phyloP scores from a whole-genome alignment of 2,329 filamentous ascomycete species.

The Fusarium concolor region DNA sequence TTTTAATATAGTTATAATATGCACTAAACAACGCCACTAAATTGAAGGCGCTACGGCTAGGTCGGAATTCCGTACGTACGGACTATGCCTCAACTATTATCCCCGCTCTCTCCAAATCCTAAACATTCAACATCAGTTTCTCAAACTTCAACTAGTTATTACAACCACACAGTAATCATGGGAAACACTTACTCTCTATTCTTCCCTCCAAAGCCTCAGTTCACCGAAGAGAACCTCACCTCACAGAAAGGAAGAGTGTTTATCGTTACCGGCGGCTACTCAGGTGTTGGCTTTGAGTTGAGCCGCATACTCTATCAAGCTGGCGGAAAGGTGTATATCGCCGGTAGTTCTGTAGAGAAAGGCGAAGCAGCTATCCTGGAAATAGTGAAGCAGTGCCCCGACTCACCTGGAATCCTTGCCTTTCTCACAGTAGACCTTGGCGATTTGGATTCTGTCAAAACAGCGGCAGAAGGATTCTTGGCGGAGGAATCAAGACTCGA shows the following conservation, averaged over 20 bases:
- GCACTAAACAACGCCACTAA: neutral
- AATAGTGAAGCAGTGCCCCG: neutral
- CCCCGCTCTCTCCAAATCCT: neutral
- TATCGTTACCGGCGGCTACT: constrained; percentile 35
- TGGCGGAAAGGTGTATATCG: constrained; percentile 27
- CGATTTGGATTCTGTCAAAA: constrained; percentile 22
- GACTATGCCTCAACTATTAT: neutral
- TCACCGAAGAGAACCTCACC: constrained; percentile 11
- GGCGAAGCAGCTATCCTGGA: constrained; percentile 2
- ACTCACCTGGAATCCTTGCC: neutral
- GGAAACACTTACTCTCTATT: constrained; percentile 21
- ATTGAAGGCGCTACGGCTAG: neutral
- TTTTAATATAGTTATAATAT: too few species aligned
- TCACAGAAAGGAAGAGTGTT: constrained; percentile 12
- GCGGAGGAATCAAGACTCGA: constrained; percentile 19
- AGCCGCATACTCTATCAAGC: constrained; percentile 21
- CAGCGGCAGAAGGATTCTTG: constrained; percentile 16
- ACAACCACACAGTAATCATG: neutral
- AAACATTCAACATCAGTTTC: neutral
- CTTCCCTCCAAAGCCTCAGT: constrained; percentile 6
- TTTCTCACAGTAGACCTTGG: constrained; percentile 22
- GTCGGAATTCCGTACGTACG: too few species aligned
- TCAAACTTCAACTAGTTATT: neutral
- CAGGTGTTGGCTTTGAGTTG: constrained; percentile 33
- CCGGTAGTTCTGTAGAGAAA: constrained; percentile 27